These are phyloP conservation scores for Scalesia atractyloides DNA, from an alignment of 129 eudicot genomes.

Conservation along the genomic window DNA sequence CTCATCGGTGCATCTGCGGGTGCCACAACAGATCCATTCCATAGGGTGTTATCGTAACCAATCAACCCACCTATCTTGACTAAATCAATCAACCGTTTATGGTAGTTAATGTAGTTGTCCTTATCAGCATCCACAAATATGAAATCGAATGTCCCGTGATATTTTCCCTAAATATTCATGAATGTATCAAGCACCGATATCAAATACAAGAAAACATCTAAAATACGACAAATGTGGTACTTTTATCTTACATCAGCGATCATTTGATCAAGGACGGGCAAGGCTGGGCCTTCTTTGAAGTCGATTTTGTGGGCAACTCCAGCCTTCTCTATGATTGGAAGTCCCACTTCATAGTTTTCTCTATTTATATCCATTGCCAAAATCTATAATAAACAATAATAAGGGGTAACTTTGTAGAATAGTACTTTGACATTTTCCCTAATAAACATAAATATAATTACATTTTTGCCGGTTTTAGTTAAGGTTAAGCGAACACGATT, in stretches of 20 bases:
- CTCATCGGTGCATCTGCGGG: conserved; percentile 78
- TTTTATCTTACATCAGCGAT: conserved; percentile 49
- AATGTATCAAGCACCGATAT: not conserved
- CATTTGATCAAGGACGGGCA: conserved; percentile 88
- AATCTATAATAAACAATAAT: conserved; percentile 42
- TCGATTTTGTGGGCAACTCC: conserved; percentile 86
- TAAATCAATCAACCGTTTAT: conserved; percentile 69
- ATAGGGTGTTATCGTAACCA: conserved; percentile 93
- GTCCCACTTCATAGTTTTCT: conserved; percentile 75
- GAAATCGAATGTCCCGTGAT: conserved; percentile 78
- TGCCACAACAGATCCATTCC: conserved; percentile 86
- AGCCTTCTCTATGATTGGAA: conserved; percentile 70
- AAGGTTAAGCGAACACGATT: not conserved
- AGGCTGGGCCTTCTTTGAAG: conserved; percentile 78
- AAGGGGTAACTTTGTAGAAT: too few species aligned
- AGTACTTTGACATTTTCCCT: too few species aligned
- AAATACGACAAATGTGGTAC: not conserved
- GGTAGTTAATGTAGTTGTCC: conserved; percentile 87
- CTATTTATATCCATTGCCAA: conserved; percentile 79
- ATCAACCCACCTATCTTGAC: conserved; percentile 87
- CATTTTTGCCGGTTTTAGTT: not conserved
- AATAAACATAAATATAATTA: not conserved
- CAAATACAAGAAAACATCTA: not conserved
- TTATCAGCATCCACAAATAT: conserved; percentile 94
- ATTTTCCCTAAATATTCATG: conserved; percentile 43